Base-by-base conservation (phyloP, 208 protist species). In the Trypanosoma vivax region DNA sequence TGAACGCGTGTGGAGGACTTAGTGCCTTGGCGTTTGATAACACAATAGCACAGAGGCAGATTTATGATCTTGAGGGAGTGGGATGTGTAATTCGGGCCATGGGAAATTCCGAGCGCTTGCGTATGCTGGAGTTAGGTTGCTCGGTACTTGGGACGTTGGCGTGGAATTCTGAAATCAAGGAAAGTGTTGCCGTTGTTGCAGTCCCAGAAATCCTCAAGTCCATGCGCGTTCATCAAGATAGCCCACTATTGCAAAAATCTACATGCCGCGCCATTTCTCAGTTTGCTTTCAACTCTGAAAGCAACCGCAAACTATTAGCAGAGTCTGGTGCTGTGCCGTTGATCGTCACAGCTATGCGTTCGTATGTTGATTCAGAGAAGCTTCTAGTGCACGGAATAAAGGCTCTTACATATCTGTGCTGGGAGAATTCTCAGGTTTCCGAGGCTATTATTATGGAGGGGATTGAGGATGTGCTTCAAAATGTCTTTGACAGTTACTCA, bases 1-100 rank as follows among this genome's bases (percentile, higher is more conserved):
- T 96, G 30, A 92, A 90, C 60, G 89, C 82, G 6, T 96, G 89
- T 60, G 83, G 76, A 23, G 89, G 82, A n/a, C 74, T 96, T 31
- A 92, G 84, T 61, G 89, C 83, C 14, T 73, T 96, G 14, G 89
- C 89, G 6, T 96, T 96, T 61, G 86, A 96, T 59, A 96, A 96
- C 60, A 73, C 80, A 21, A 61, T 83, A 10, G 89, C 83, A 2
- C 89, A 96, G 63, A 72, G 76, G 60, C 86, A 96, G 56, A 94
- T 96, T 53, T 92, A 88, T 34, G 83, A 94, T 52, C 60, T 90
- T 16, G 83, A 73, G 25, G 89, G 89, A 27, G 84, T 94, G n/a
- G 38, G 77, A 50, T 90, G 82, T 64, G 70, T 96, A 50, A 92
- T 94, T 33, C 60, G 76, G 65, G 89, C 86, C 21, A 94, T 94